Base-by-base conservation (phyloP, 192 early-diverging fungal species). In the Obelidium mucronatum region DNA sequence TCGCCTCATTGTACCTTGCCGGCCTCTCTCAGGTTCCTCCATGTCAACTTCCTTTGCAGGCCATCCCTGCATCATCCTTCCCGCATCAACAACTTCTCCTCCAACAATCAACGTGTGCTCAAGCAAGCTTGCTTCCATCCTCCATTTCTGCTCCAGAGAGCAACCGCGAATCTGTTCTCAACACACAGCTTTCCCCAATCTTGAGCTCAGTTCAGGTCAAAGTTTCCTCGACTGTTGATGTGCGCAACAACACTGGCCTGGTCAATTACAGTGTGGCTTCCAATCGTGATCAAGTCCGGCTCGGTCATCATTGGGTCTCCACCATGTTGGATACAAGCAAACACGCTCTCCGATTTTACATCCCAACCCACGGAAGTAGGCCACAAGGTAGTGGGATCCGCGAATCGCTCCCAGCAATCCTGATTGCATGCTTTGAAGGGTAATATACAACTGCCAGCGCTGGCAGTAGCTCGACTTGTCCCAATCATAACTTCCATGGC, bases 281-380 rank as follows among this genome's bases (percentile, higher is more conserved):
- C 81, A 53, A 85, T 65, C 26, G 76, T 84, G 44, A 85, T 69
- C 11, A 85, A 59, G 36, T 85, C 84, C 26, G 84, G 77, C 62
- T 85, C 84, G 30, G 84, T 85, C 79, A 85, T 82, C 84, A 83
- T 83, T 19, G 84, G 84, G 59, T 82, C 73, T 3, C 76, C 84
- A 56, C 81, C 81, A n/a, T 30, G 80, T 81, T 44, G 67, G 67
- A 58, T 82, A 85, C 30, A 85, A 68, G 64, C 80, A 84, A 31
- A 82, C 80, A 53, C 68, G 28, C 17, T 75, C 64, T 22, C 84
- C 84, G 68, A 85, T 83, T 22, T 36, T 78, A 40, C 54, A 40
- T 15, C 84, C 84, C 26, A 85, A 58, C 26, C 52, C 40, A 11
- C 82, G 81, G 75, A 85, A 85, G 61, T 77, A 85, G 37, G 63